These are phyloP conservation scores for Pinus taeda DNA, from an alignment of 75 land plant genomes.

Conservation along the genomic window DNA sequence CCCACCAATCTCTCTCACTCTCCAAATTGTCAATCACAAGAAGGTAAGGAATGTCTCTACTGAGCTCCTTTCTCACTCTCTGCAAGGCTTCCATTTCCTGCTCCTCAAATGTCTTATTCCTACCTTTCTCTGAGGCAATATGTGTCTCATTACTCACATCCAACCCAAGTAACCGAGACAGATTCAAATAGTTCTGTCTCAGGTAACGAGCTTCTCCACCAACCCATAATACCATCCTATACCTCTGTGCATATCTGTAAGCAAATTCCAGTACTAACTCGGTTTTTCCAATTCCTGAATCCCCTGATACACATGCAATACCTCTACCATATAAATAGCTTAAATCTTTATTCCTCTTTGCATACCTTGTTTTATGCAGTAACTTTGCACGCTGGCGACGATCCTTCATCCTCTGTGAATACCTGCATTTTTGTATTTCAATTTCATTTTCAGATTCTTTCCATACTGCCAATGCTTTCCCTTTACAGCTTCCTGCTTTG, in stretches of 20 bases:
- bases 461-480: slow-evolving; percentile 60
- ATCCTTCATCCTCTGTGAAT: slow-evolving; percentile 13
- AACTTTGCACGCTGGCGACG: slow-evolving; percentile 10
- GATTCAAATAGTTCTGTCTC: slow-evolving; percentile 74
- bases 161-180: slow-evolving; percentile 62
- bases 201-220: slow-evolving; percentile 84
- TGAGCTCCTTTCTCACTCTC: slow-evolving; percentile 64
- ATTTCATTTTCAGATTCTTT: slow-evolving; percentile 69
- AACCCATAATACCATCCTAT: slow-evolving; percentile 90
- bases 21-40: slow-evolving; percentile 89
- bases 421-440: slow-evolving; percentile 49
- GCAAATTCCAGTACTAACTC: slow-evolving; percentile 85
- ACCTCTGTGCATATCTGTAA: slow-evolving; percentile 70
- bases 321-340: slow-evolving; percentile 57
- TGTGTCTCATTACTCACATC: slow-evolving; percentile 61
- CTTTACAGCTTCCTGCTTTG: slow-evolving; percentile 22
- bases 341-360: slow-evolving; percentile 23
- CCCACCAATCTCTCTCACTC: slow-evolving; percentile 93
- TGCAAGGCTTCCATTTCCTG: slow-evolving; percentile 76
- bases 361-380: slow-evolving; percentile 16
- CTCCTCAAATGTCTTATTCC: slow-evolving; percentile 68
- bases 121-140: slow-evolving; percentile 33
- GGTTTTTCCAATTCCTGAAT: slow-evolving; percentile 91
- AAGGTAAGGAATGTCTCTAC: slow-evolving; percentile 77
- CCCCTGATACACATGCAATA: slow-evolving; percentile 74